These are phyloP conservation scores for Solanum dulcamara DNA, from an alignment of 257 asterid species.

Conservation along the genomic window DNA sequence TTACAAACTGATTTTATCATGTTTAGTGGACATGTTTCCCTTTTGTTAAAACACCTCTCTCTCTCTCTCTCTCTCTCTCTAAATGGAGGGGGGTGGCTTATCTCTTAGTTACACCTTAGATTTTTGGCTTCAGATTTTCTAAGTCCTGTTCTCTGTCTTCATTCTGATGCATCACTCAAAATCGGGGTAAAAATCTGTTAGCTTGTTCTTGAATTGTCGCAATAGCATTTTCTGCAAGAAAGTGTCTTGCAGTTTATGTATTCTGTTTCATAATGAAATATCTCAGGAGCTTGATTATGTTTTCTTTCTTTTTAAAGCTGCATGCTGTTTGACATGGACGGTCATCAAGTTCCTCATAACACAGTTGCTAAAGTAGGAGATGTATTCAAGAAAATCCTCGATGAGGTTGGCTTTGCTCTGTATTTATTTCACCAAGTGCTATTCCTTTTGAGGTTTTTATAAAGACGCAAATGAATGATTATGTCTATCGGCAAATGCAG, in stretches of 20 bases:
- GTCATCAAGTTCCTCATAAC: slow-evolving; percentile 72
- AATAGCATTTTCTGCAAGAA: not conserved
- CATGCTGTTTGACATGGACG: slow-evolving; percentile 57
- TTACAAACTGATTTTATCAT: not conserved
- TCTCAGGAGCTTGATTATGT: not conserved
- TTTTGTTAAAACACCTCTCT: not conserved
- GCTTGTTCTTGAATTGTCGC: not conserved
- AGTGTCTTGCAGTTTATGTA: not conserved
- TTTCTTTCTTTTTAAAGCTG: not conserved
- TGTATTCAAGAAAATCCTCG: slow-evolving; percentile 71
- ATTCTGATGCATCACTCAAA: not conserved
- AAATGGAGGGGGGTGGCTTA: not conserved
- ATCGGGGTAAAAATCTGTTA: not conserved
- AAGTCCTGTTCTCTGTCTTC: not conserved
- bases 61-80: not conserved
- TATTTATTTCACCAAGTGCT: not conserved
- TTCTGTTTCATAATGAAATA: not conserved
- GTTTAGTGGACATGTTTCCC: not conserved
- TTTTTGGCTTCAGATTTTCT: not conserved
- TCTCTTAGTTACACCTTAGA: not conserved
- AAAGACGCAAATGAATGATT: not conserved
- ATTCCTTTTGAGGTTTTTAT: slow-evolving; percentile 1
- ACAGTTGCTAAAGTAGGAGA: slow-evolving; percentile 76
- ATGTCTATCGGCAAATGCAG: slow-evolving; percentile 21
- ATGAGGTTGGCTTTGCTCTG: slow-evolving; percentile 43